These are phyloP conservation scores for Pseudocercospora fijiensis DNA, from an alignment of 2,329 filamentous ascomycete genomes.

Conservation along the genomic window DNA sequence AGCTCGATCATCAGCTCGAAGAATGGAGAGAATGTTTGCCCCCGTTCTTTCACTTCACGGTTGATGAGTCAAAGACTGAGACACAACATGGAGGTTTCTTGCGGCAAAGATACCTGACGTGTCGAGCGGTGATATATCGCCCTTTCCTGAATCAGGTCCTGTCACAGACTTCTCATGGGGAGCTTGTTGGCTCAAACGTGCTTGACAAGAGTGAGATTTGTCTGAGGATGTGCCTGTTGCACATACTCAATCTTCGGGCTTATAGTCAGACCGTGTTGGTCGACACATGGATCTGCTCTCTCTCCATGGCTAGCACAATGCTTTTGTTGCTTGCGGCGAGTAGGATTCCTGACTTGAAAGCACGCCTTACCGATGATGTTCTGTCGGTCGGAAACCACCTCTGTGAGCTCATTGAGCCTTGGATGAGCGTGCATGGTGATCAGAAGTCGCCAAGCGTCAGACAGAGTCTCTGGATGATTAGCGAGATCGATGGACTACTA, in stretches of 20 bases:
- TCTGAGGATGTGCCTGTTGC: conserved; percentile 17
- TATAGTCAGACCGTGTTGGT: conserved; percentile 20
- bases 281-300: conserved; percentile 19
- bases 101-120: conserved; percentile 19
- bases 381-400: conserved; percentile 11
- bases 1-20: conserved; percentile 21
- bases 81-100: conserved; percentile 17
- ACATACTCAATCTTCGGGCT: conserved; percentile 17
- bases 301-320: conserved; percentile 22
- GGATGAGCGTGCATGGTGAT: conserved; percentile 13
- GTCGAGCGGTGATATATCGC: conserved; percentile 19
- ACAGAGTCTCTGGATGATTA: conserved; percentile 19
- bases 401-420: conserved; percentile 12
- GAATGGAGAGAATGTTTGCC: conserved; percentile 18
- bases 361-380: conserved; percentile 3
- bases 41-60: conserved; percentile 10
- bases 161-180: conserved; percentile 10
- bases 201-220: conserved; percentile 17
- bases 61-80: conserved; percentile 3
- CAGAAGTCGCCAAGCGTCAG: conserved; percentile 14
- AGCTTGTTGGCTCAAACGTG: conserved; percentile 3
- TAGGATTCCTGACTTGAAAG: conserved; percentile 11
- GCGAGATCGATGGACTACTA: conserved; percentile 6
- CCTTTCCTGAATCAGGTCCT: conserved; percentile 18
- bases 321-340: conserved; percentile 16